These are phyloP conservation scores for Rutidosis leptorrhynchoides DNA, from an alignment of 129 eudicot genomes.

Conservation along the genomic window DNA sequence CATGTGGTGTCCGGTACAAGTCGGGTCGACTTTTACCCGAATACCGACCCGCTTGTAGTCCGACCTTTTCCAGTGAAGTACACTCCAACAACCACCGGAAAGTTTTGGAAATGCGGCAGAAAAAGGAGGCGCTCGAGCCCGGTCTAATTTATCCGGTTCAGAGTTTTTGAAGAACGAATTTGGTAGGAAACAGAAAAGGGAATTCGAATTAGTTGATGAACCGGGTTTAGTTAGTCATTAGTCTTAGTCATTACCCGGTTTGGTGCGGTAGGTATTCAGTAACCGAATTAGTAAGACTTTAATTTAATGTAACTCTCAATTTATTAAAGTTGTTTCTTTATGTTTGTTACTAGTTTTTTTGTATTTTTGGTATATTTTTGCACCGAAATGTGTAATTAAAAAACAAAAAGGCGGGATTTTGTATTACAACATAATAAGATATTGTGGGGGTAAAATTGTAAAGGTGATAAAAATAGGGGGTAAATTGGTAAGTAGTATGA, in stretches of 20 bases:
- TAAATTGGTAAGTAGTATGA: not conserved
- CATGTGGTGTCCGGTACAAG: conserved; percentile 92
- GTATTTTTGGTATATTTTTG: not conserved
- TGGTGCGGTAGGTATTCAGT: conserved; percentile 43
- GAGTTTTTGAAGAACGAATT: conserved; percentile 48
- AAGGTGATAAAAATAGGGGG: not conserved
- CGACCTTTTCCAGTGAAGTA: conserved; percentile 64
- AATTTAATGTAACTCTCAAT: conserved; percentile 43
- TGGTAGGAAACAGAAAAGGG: conserved; percentile 22
- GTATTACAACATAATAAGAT: not conserved
- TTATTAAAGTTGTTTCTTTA: conserved; percentile 17
- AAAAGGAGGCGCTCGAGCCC: conserved; percentile 51
- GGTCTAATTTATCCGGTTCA: conserved; percentile 50
- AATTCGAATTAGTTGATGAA: conserved; percentile 21
- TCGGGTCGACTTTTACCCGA: conserved; percentile 96
- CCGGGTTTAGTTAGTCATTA: conserved; percentile 38
- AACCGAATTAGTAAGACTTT: conserved; percentile 51
- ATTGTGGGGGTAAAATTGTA: not conserved
- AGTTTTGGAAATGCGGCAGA: conserved; percentile 91
- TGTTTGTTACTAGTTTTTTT: not conserved
- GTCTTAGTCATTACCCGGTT: conserved; percentile 22
- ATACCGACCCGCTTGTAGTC: conserved; percentile 93
- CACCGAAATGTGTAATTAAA: not conserved
- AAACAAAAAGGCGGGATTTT: not conserved
- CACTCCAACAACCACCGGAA: conserved; percentile 95